Base-by-base conservation (phyloP, 345 rosid species). In the Aquilaria malaccensis region DNA sequence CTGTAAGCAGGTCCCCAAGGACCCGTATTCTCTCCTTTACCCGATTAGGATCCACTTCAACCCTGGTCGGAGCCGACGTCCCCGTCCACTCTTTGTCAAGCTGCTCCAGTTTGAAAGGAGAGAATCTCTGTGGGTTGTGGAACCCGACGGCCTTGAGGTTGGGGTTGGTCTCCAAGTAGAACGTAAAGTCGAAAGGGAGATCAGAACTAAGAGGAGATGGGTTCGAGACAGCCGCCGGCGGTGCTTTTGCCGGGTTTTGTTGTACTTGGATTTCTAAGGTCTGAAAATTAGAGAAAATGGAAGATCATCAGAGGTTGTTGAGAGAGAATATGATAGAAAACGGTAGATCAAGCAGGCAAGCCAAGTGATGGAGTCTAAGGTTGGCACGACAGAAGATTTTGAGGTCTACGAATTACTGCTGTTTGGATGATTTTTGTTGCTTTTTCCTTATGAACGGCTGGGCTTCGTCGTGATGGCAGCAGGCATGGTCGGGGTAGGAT, bases 11-110 rank as follows among this genome's bases (percentile, higher is more conserved):
- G 50, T 83, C 88, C 13, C 93, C 95, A 3, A 86, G 76, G 57
- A 81, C 33, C 64, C 70, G 71, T 10, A 46, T 74, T 78, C 85
- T 79, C 66, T 74, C 86, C 74, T 80, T 69, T 64, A 72, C 58
- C 78, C 56, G 68, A 11, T 55, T 69, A 72, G 33, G 55, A 22
- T 75, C 85, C 45, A 31, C 73, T 67, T 74, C 79, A 59, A 4
- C 54, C 11, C 67, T 67, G 31, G 64, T 77, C 6, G 73, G 80
- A 49, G 97, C 95, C 9, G 79, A 65, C 10, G 86, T 83, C n/a
- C 97, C 98, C 0, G 95, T 89, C 98, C 93, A 92, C 50, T 76
- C 76, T 72, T 95, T 71, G 57, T 85, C 86, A 10, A 92, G 78
- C 60, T 87, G 84, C 15, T 93, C 89, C 0, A 95, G 95, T 9